Conservation (phyloP, 257 asterid genomes). For the Nicotiana paniculata region DNA sequence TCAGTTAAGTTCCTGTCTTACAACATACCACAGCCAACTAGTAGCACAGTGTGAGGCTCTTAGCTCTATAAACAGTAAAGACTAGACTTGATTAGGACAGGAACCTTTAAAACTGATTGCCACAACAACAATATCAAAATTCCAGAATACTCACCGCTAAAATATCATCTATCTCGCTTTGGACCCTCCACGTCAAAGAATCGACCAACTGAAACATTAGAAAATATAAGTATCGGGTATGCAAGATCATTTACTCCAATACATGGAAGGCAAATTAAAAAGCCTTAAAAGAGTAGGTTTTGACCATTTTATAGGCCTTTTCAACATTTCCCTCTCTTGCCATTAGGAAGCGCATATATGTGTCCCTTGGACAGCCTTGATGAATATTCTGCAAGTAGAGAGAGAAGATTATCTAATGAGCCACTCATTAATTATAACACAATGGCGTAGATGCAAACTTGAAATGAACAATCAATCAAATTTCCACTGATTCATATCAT, state of each 20-base stretch:
- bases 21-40: not conserved
- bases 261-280: not conserved
- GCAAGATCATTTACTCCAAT: not conserved
- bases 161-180: slow-evolving; percentile 62
- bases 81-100: not conserved
- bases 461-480: not conserved
- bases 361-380: slow-evolving; percentile 58
- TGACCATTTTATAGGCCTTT: slow-evolving; percentile 64
- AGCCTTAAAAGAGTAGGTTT: not conserved
- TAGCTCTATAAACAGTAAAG: not conserved
- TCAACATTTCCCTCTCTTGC: slow-evolving; percentile 68
- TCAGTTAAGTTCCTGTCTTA: not conserved
- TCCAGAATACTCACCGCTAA: slow-evolving; percentile 40
- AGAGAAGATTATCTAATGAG: not conserved
- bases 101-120: not conserved
- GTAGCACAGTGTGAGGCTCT: not conserved
- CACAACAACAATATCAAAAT: not conserved
- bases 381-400: slow-evolving; percentile 49
- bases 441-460: not conserved
- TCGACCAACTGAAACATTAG: slow-evolving; percentile 51
- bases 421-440: not conserved
- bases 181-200: slow-evolving; percentile 60
- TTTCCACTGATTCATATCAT: not conserved
- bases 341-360: slow-evolving; percentile 52
- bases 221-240: not conserved